Evolutionary conservation across 768 basidiomycete genomes (phyloP), one percentile per base, ranked within the genome.

Genomic region (Mycena vitilis): DNA sequence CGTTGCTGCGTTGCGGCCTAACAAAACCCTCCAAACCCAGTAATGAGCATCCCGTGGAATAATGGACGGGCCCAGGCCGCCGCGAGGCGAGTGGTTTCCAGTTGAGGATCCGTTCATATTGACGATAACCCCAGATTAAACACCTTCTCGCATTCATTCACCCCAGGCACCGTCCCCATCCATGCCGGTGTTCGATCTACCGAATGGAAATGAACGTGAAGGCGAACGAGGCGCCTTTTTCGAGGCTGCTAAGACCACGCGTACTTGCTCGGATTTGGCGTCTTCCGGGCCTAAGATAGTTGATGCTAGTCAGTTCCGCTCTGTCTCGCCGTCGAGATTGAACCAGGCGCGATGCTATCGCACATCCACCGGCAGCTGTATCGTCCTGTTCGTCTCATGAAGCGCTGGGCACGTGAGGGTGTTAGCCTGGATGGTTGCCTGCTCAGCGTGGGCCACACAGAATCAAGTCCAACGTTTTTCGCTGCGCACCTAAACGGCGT

Each of bases 181-280:
- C 30, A 30, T 30, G 22, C 52, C 54, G 63, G 63, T 30, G 34
- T 16, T 22, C 45, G 63, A 56, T 63, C 53, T 22, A 23, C 45
- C 54, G 63, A 36, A 16, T 16, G 23, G 36, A 47, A 47, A 45
- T 63, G 30, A 63, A 54, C 9, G 44, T 18, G 44, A 45, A 18
- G 18, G 15, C 18, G 44, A 48, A 48, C 47, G 47, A 48, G 47
- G 47, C 47, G 44, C 15, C 15, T 45, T 18, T 18, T 34, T 9
- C 16, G 18, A 34, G 16, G 16, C 34, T 36, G 8, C 18, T 20
- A 34, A 22, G 20, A 53, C 9, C 52, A 34, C 2, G 11, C 30
- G 36, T 25, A 30, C 30, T 30, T 30, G 53, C 36, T 37, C 44
- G 44, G 23, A 49, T 36, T 22, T 12, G 11, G 12, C 5, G 23